phyloP scores from a whole-genome alignment of 192 early-diverging fungal genomes.

The Borealophlyctis nickersoniae region DNA sequence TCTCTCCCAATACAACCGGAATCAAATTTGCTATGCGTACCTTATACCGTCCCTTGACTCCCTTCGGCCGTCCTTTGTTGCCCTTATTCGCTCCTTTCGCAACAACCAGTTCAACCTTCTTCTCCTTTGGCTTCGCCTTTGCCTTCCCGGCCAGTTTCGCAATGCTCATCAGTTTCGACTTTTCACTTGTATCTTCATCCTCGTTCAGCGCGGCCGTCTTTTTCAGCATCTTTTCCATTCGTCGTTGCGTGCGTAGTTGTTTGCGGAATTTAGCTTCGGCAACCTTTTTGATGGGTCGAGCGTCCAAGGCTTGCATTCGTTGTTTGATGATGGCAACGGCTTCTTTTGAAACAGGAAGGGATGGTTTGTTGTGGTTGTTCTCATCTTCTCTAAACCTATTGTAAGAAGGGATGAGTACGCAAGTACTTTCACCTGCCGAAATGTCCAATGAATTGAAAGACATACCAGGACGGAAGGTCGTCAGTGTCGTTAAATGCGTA shows the following conservation, averaged over 20 bases:
- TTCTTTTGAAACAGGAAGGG: constrained; percentile 95
- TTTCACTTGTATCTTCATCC: constrained; percentile 85
- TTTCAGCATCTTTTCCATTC: constrained; percentile 77
- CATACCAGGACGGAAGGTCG: constrained; percentile 79
- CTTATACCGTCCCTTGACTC: constrained; percentile 93
- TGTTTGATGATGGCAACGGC: constrained; percentile 82
- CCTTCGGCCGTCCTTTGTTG: constrained; percentile 88
- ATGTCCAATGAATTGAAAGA: neutral
- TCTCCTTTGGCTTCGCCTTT: constrained; percentile 66
- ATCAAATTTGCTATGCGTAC: constrained; percentile 1
- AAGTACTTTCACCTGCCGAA: neutral
- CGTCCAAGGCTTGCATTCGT: constrained; percentile 84
- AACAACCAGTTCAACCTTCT: constrained; percentile 85
- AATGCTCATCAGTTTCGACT: constrained; percentile 79
- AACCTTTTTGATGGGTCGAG: constrained; percentile 98
- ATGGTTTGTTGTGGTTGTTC: constrained; percentile 79
- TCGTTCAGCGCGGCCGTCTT: constrained; percentile 86
- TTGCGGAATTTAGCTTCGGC: constrained; percentile 98
- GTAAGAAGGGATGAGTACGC: constrained; percentile 11
- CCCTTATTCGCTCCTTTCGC: constrained; percentile 79
- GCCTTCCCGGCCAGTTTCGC: constrained; percentile 78
- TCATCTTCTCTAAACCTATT: constrained; percentile 87
- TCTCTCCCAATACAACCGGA: too few species aligned
- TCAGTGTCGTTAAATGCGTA: constrained; percentile 83
- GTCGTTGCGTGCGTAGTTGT: constrained; percentile 75